Percentiles rank a stretch among this genome's conserved stretches.
Evolutionary conservation across 352 stramenopile species (phyloP).

Genomic region (Phytophthora idaei): DNA sequence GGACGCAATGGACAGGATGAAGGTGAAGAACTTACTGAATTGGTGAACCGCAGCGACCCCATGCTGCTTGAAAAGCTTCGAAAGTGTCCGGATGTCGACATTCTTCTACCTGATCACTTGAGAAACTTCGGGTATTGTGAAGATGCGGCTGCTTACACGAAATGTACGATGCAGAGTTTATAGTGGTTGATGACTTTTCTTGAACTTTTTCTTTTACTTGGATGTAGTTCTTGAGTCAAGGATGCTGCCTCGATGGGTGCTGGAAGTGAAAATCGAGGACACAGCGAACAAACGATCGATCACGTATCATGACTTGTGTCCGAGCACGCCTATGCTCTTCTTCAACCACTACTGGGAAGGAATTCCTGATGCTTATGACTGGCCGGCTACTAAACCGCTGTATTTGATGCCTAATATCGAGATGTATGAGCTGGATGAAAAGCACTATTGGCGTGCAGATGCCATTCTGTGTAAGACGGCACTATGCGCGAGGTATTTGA

Average conservation of each 20-base stretch:
- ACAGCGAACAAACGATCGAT: constrained; percentile 15
- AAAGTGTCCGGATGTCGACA: constrained; percentile 62
- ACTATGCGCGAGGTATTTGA: constrained; percentile 44
- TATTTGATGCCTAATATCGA: constrained; percentile 67
- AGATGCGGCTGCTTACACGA: constrained; percentile 63
- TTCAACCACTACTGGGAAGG: constrained; percentile 68
- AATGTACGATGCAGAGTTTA: constrained; percentile 45
- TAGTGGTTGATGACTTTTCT: background rate
- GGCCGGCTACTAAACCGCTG: constrained; percentile 45
- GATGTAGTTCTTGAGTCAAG: constrained; percentile 43
- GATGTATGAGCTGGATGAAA: constrained; percentile 57
- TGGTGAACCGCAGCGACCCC: constrained; percentile 40
- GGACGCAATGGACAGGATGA: constrained; percentile 22
- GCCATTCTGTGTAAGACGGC: constrained; percentile 61
- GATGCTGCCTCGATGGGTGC: constrained; percentile 51
- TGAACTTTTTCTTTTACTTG: constrained; percentile 1
- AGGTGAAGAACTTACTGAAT: constrained; percentile 5
- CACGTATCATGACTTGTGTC: constrained; percentile 62
- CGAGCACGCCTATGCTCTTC: constrained; percentile 51
- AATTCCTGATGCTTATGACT: constrained; percentile 30
- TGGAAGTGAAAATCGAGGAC: constrained; percentile 38
- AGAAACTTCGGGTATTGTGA: constrained; percentile 74
- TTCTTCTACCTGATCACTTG: constrained; percentile 59
- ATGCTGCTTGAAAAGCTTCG: constrained; percentile 49
- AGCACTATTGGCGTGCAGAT: constrained; percentile 51